phyloP scores from a whole-genome alignment of 441 rosid genomes.

The Mallotus japonicus region DNA sequence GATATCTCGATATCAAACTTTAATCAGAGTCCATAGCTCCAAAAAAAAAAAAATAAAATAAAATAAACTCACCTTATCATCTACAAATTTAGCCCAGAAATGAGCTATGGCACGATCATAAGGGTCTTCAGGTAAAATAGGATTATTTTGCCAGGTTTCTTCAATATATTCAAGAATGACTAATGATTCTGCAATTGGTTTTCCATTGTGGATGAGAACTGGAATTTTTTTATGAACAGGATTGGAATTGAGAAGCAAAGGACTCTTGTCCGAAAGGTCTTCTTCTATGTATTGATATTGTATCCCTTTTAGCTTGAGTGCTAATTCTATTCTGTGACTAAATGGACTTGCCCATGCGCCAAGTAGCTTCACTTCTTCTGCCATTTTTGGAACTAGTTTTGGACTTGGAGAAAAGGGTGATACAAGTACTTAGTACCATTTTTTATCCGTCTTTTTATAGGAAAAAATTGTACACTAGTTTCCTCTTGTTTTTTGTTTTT shows the following conservation, averaged over 20 bases:
- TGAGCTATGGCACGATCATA: background rate
- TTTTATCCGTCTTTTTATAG: too few relatives aligned
- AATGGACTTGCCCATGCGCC: slow-evolving; percentile 48
- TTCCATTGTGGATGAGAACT: slow-evolving; percentile 44
- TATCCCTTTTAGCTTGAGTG: slow-evolving; percentile 47
- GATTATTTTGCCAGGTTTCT: slow-evolving; percentile 9
- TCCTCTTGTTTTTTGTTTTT: too few relatives aligned
- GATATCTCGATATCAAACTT: too few relatives aligned
- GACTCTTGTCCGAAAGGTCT: slow-evolving; percentile 37
- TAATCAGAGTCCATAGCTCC: too few relatives aligned
- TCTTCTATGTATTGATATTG: slow-evolving; percentile 38
- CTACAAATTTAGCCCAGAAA: slow-evolving; percentile 17
- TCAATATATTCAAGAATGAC: slow-evolving; percentile 35
- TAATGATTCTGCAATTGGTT: slow-evolving; percentile 39
- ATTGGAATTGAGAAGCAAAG: slow-evolving; percentile 37
- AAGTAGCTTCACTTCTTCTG: slow-evolving; percentile 38
- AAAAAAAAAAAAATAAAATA: background rate
- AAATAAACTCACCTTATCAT: background rate
- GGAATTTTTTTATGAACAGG: slow-evolving; percentile 44
- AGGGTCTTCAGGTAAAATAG: slow-evolving; percentile 5
- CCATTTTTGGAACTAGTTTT: background rate
- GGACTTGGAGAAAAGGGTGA: too few relatives aligned
- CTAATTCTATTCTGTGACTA: slow-evolving; percentile 39
- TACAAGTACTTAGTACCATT: too few relatives aligned
- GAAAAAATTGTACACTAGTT: too few relatives aligned